These are phyloP conservation scores for Linum usitatissimum DNA, from an alignment of 345 rosid genomes.

Conservation along the genomic window DNA sequence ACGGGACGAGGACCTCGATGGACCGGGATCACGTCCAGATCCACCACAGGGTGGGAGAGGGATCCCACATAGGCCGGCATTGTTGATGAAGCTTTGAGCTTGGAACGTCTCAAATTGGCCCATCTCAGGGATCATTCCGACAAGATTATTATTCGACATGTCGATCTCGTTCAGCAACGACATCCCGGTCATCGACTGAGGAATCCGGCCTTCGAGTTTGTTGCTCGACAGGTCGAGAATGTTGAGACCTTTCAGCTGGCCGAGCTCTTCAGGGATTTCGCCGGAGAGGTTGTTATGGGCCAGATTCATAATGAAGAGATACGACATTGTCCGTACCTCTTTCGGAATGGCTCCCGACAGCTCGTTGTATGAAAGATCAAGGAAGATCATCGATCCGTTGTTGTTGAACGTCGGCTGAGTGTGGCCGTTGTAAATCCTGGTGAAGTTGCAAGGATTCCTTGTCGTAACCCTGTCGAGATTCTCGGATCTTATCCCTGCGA, in stretches of 20 bases:
- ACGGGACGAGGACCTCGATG: slow-evolving; percentile 34
- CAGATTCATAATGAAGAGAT: slow-evolving; percentile 66
- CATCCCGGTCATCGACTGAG: slow-evolving; percentile 45
- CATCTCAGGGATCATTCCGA: slow-evolving; percentile 63
- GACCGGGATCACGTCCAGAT: slow-evolving; percentile 18
- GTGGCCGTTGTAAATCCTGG: slow-evolving; percentile 53
- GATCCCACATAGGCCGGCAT: slow-evolving; percentile 77
- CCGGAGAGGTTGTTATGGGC: slow-evolving; percentile 71
- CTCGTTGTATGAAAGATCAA: slow-evolving; percentile 71
- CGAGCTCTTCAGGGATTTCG: slow-evolving; percentile 60
- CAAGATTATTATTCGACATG: slow-evolving; percentile 57
- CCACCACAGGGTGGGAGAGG: slow-evolving; percentile 53
- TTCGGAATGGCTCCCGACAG: slow-evolving; percentile 65
- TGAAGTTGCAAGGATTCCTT: slow-evolving; percentile 74
- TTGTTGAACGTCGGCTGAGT: slow-evolving; percentile 71
- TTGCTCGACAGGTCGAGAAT: slow-evolving; percentile 84
- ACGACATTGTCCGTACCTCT: slow-evolving; percentile 69
- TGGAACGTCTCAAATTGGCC: slow-evolving; percentile 82
- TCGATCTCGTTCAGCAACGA: slow-evolving; percentile 55
- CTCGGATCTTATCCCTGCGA: slow-evolving; percentile 61
- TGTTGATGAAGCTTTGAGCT: slow-evolving; percentile 48
- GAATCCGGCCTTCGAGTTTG: slow-evolving; percentile 54
- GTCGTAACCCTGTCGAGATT: slow-evolving; percentile 50
- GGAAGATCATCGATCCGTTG: slow-evolving; percentile 89
- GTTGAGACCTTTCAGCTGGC: slow-evolving; percentile 49